These are phyloP conservation scores for Metschnikowia proteae DNA, from an alignment of 805 yeast genomes.

Conservation along the genomic window DNA sequence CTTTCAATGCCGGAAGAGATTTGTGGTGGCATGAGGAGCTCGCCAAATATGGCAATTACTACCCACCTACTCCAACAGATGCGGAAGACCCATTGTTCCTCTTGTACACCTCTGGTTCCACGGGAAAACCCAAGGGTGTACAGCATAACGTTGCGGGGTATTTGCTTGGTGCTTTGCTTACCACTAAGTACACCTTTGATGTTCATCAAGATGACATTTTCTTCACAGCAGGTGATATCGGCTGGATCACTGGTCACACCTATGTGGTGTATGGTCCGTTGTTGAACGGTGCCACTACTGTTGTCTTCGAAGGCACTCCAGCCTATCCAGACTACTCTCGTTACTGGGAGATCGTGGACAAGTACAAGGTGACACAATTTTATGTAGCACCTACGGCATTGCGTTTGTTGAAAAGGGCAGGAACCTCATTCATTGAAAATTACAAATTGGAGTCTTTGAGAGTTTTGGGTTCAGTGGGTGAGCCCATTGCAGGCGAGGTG, in stretches of 20 bases:
- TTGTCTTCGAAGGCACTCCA: conserved; percentile 96
- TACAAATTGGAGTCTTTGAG: conserved; percentile 84
- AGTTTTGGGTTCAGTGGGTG: conserved; percentile 96
- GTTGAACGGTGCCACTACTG: conserved; percentile 78
- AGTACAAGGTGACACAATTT: conserved; percentile 89
- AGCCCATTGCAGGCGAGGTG: conserved; percentile 95
- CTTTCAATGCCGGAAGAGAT: conserved; percentile 78
- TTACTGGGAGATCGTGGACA: conserved; percentile 94
- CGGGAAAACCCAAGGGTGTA: conserved; percentile 98
- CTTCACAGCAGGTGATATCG: conserved; percentile 97
- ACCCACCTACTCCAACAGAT: conserved; percentile 82
- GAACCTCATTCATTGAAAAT: conserved; percentile 74
- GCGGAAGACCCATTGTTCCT: conserved; percentile 94
- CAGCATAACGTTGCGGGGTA: conserved; percentile 95
- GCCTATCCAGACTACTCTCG: conserved; percentile 94
- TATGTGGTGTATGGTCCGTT: conserved; percentile 95
- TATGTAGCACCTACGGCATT: conserved; percentile 98
- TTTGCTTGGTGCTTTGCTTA: conserved; percentile 84
- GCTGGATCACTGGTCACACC: conserved; percentile 99
- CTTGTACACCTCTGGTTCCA: conserved; percentile 96
- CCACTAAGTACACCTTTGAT: conserved; percentile 91
- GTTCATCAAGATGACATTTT: conserved; percentile 82
- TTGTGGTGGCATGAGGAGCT: conserved; percentile 94
- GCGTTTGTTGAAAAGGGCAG: conserved; percentile 84
- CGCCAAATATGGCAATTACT: conserved; percentile 74